phyloP scores from a whole-genome alignment of 176 grass and related monocot genomes.

The Pontederia crassipes region DNA sequence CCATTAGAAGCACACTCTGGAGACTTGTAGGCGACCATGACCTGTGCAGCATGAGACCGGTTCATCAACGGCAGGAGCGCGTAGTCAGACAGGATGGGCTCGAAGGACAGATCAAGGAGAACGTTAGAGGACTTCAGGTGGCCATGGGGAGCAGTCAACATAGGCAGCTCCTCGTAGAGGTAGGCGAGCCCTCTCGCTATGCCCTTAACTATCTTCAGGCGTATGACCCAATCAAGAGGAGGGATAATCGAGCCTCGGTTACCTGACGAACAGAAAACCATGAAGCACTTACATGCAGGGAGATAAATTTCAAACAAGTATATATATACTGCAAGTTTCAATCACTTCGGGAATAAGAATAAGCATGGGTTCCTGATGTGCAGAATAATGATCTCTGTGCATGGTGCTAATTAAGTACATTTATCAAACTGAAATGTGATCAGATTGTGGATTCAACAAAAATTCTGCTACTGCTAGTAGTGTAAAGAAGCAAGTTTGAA shows the following conservation, averaged over 20 bases:
- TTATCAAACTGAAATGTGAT: too few species aligned
- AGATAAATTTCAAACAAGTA: background rate
- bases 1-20: conserved; percentile 49
- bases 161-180: conserved; percentile 84
- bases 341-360: too few species aligned
- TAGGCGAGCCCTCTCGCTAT: conserved; percentile 58
- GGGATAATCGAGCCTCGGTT: conserved; percentile 29
- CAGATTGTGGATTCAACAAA: too few species aligned
- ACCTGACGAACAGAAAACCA: conserved; percentile 21
- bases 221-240: conserved; percentile 55
- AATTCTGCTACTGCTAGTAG: background rate
- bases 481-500: background rate
- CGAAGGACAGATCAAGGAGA: conserved; percentile 33
- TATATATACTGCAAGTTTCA: too few species aligned
- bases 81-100: conserved; percentile 71
- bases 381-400: too few species aligned
- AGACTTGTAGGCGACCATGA: conserved; percentile 94
- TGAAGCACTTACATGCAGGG: background rate
- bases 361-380: too few species aligned
- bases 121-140: conserved; percentile 97
- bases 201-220: conserved; percentile 74
- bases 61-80: conserved; percentile 62
- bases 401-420: too few species aligned
- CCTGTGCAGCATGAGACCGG: conserved; percentile 39
- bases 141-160: conserved; percentile 74